These are phyloP conservation scores for Choiromyces venosus DNA, from an alignment of 495 filamentous ascomycete species.

Conservation along the genomic window DNA sequence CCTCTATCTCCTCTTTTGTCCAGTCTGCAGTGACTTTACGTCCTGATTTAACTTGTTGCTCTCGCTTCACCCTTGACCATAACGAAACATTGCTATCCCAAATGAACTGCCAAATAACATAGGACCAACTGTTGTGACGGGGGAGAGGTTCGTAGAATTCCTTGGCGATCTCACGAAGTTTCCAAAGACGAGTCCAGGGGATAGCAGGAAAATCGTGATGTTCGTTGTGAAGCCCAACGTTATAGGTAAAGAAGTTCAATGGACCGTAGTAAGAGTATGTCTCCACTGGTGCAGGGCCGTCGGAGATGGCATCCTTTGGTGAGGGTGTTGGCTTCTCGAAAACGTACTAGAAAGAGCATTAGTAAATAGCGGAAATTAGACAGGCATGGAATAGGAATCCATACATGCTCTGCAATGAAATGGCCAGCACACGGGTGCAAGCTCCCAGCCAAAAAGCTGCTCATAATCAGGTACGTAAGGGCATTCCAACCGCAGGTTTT, in stretches of 20 bases:
- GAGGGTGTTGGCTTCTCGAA: slow-evolving; percentile 58
- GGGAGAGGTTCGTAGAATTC: slow-evolving; percentile 93
- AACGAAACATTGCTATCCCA: slow-evolving; percentile 80
- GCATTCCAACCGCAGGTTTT: slow-evolving; percentile 53
- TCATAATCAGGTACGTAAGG: slow-evolving; percentile 73
- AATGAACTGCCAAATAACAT: slow-evolving; percentile 92
- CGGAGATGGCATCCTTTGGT: slow-evolving; percentile 45
- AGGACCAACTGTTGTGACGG: slow-evolving; percentile 79
- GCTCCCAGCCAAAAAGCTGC: slow-evolving; percentile 86
- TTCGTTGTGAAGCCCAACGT: slow-evolving; percentile 96
- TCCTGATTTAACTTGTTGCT: slow-evolving; percentile 53
- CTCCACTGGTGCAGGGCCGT: slow-evolving; percentile 65
- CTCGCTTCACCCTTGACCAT: slow-evolving; percentile 87
- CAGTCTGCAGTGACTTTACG: slow-evolving; percentile 57
- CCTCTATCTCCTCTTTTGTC: slow-evolving; percentile 54
- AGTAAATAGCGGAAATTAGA: background rate
- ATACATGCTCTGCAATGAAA: slow-evolving; percentile 90
- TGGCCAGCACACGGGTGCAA: slow-evolving; percentile 94
- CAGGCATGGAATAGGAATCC: slow-evolving; percentile 2
- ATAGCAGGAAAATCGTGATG: slow-evolving; percentile 98
- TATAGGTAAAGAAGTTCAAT: slow-evolving; percentile 88
- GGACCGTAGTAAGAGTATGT: slow-evolving; percentile 96
- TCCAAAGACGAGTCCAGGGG: slow-evolving; percentile 80
- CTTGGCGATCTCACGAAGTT: slow-evolving; percentile 68
- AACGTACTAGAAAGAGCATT: slow-evolving; percentile 58